Evolutionary conservation across 2,329 filamentous ascomycete species (phyloP), one percentile per base, ranked within the genome.

Genomic region (Claviceps africana): DNA sequence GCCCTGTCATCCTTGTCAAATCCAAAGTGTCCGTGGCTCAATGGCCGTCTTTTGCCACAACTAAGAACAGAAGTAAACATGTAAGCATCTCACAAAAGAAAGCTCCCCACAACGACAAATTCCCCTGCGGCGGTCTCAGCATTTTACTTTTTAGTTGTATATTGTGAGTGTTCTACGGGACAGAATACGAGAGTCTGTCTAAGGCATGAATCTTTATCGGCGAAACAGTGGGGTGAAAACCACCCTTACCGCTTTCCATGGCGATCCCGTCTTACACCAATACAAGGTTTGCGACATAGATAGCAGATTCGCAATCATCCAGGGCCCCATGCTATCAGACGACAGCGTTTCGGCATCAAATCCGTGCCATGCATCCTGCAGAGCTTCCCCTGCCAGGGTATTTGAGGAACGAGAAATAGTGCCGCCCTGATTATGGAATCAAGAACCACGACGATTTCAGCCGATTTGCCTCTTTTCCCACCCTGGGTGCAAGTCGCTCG

Each of bases 141-240:
- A 4, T 42, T n/a, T 47, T 11, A 42, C 44, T 51, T 35, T 8
- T 40, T 51, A 47, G 22, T 37, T 47, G 33, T 47, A 42, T 51
- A 47, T 46, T 51, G 42, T 42, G 33, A 40, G 25, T 51, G 50
- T 25, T 51, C 50, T 51, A 51, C 35, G 42, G 43, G 42, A 47
- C 49, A 47, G 31, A 31, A 46, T 28, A 35, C 17, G 28, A 39
- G 44, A 22, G 35, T 46, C 43, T 40, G 40, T 45, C 47, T 42
- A 42, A 31, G 43, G 35, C 28, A 42, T 21, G 48, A 22, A 31
- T 17, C 31, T 50, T 47, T 21, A 43, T 50, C 15, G 22, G 31
- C 31, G 42, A 35, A 21, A 40, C 17, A 25, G 30, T 33, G 28
- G 35, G 30, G 17, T 13, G 11, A 13, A 28, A 45, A 40, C 44